Conservation (phyloP, 371 early-diverging fungal genomes). For the Mortierella polycephala region DNA sequence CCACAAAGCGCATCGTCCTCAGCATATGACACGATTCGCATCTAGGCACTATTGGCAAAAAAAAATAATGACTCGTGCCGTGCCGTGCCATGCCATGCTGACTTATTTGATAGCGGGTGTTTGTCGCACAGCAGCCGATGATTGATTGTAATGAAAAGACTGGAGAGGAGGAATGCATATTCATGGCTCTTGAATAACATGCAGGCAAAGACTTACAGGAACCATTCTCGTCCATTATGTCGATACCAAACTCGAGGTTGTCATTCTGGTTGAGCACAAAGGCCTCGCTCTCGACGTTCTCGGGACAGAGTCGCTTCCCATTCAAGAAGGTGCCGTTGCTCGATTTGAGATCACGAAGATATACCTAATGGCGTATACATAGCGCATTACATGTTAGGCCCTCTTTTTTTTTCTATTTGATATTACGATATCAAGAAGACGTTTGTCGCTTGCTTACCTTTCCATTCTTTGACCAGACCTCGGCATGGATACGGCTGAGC, state of each 20-base stretch:
- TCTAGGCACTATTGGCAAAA: too few species aligned
- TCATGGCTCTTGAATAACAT: not conserved
- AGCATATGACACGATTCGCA: too few species aligned
- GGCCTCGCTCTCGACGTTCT: slow-evolving; percentile 73
- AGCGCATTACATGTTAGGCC: too few species aligned
- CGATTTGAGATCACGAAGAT: slow-evolving; percentile 82
- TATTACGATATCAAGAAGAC: too few species aligned
- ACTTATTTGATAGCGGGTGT: too few species aligned
- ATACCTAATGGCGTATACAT: slow-evolving; percentile 58
- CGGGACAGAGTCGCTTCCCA: slow-evolving; percentile 75
- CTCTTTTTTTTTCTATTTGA: not conserved
- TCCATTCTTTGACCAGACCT: slow-evolving; percentile 77
- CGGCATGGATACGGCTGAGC: slow-evolving; percentile 81
- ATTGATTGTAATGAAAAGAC: not conserved
- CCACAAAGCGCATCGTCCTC: too few species aligned
- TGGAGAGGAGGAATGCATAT: not conserved
- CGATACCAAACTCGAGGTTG: slow-evolving; percentile 88
- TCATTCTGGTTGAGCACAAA: slow-evolving; percentile 73
- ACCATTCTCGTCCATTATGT: slow-evolving; percentile 78
- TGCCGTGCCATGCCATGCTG: too few species aligned
- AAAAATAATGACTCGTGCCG: too few species aligned
- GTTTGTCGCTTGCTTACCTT: slow-evolving; percentile 59
- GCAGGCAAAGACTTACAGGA: slow-evolving; percentile 25
- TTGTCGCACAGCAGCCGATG: not conserved
- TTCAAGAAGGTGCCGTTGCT: slow-evolving; percentile 93